Percentiles rank a stretch among this genome's conserved stretches.
These are phyloP conservation scores for Pelargonium australe DNA, from an alignment of 441 rosid species.

Conservation along the genomic window DNA sequence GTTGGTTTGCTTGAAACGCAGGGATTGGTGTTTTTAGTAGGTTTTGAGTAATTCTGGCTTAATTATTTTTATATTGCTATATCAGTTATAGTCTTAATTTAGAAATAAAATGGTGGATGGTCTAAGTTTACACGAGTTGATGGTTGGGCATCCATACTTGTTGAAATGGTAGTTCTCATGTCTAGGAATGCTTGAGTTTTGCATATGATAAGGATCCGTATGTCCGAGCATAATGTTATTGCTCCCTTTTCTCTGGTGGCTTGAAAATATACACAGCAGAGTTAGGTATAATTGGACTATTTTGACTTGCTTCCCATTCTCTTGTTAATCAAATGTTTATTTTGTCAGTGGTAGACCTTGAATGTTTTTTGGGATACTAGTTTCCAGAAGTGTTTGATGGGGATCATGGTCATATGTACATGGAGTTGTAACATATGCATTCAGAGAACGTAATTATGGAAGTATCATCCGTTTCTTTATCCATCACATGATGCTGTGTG, in stretches of 20 bases:
- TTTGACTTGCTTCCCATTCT: not conserved
- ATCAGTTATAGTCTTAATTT: not conserved
- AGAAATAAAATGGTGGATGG: conserved; percentile 1
- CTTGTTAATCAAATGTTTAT: too few relatives aligned
- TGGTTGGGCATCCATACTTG: not conserved
- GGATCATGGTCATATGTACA: too few relatives aligned
- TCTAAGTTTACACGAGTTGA: too few relatives aligned
- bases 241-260: not conserved
- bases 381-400: too few relatives aligned
- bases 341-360: not conserved
- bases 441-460: too few relatives aligned
- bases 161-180: not conserved
- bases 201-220: not conserved
- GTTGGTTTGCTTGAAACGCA: conserved; percentile 28
- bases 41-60: not conserved
- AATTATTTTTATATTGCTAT: not conserved
- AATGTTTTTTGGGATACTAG: too few relatives aligned
- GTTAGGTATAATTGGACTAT: not conserved
- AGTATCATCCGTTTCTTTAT: too few relatives aligned
- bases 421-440: too few relatives aligned
- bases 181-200: not conserved
- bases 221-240: not conserved
- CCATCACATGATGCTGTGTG: too few relatives aligned
- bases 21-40: not conserved
- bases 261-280: not conserved